Percentiles rank a stretch among this genome's conserved stretches.
These are phyloP conservation scores for Lasiodiplodia theobromae DNA, from an alignment of 2,329 filamentous ascomycete species.

Conservation along the genomic window DNA sequence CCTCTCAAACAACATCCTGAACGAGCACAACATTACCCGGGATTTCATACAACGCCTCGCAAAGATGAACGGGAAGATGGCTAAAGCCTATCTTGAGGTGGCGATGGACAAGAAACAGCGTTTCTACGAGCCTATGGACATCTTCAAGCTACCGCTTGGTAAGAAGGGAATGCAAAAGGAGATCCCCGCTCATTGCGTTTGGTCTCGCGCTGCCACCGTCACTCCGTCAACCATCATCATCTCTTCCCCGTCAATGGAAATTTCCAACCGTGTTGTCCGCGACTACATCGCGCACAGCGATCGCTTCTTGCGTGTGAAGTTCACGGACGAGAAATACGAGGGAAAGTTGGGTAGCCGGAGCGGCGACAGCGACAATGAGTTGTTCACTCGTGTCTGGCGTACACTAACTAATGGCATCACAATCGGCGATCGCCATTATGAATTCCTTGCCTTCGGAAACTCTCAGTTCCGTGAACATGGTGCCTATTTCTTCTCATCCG, in stretches of 20 bases:
- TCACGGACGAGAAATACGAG: constrained; percentile 77
- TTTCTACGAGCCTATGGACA: constrained; percentile 73
- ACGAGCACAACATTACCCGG: constrained; percentile 74
- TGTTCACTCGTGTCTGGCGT: constrained; percentile 63
- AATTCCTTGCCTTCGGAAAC: constrained; percentile 93
- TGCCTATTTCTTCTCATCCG: constrained; percentile 89
- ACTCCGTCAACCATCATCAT: constrained; percentile 86
- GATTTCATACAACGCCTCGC: constrained; percentile 72
- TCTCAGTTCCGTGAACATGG: constrained; percentile 93
- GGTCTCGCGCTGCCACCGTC: constrained; percentile 77
- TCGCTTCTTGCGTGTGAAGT: constrained; percentile 87
- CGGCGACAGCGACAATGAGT: constrained; percentile 51
- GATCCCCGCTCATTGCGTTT: constrained; percentile 75
- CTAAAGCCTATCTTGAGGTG: constrained; percentile 75
- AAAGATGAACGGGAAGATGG: constrained; percentile 59
- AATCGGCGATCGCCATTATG: constrained; percentile 81
- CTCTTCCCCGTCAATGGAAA: constrained; percentile 79
- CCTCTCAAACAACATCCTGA: constrained; percentile 78
- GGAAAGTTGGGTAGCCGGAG: constrained; percentile 42
- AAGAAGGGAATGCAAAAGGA: constrained; percentile 53
- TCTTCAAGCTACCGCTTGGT: constrained; percentile 65
- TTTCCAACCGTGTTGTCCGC: constrained; percentile 85
- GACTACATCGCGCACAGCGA: constrained; percentile 73
- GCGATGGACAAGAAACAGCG: constrained; percentile 69
- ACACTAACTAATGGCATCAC: constrained; percentile 74